Evolutionary conservation across 257 asterid species (phyloP).

Genomic region (Solanum piurae): DNA sequence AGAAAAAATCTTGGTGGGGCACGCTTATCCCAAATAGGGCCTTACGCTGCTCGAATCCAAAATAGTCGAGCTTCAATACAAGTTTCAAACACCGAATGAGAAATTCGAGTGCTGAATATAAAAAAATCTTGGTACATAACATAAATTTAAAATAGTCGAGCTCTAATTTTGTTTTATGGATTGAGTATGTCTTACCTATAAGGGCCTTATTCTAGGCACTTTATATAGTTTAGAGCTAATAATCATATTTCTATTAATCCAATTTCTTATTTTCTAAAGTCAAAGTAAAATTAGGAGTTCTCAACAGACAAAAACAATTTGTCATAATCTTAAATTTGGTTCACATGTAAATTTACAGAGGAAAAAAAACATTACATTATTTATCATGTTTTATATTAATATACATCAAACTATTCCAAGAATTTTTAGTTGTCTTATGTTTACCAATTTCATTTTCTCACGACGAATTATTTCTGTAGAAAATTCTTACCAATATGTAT

Average conservation of each 20-base stretch:
- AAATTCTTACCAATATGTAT: background rate
- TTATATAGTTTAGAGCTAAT: background rate
- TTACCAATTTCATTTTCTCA: background rate
- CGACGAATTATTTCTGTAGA: background rate
- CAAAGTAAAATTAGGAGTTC: background rate
- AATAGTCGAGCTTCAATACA: no score
- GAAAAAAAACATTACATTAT: background rate
- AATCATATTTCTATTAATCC: background rate
- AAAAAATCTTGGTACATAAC: background rate
- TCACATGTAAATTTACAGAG: background rate
- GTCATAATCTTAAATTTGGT: background rate
- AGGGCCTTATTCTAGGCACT: background rate
- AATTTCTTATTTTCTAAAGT: background rate
- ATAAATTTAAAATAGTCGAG: no score
- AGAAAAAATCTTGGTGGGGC: background rate
- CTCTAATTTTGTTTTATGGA: no score
- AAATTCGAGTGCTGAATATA: fast-evolving
- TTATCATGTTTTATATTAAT: background rate
- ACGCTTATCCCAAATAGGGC: no score
- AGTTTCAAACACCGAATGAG: background rate
- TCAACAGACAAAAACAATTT: background rate
- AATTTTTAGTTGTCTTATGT: background rate
- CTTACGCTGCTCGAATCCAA: no score
- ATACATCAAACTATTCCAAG: background rate
- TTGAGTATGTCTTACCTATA: fast-evolving